Percentiles rank a stretch among this genome's conserved stretches.
Evolutionary conservation across 2,329 filamentous ascomycete genomes (phyloP).

Genomic region (Pestalotiopsis sp.): DNA sequence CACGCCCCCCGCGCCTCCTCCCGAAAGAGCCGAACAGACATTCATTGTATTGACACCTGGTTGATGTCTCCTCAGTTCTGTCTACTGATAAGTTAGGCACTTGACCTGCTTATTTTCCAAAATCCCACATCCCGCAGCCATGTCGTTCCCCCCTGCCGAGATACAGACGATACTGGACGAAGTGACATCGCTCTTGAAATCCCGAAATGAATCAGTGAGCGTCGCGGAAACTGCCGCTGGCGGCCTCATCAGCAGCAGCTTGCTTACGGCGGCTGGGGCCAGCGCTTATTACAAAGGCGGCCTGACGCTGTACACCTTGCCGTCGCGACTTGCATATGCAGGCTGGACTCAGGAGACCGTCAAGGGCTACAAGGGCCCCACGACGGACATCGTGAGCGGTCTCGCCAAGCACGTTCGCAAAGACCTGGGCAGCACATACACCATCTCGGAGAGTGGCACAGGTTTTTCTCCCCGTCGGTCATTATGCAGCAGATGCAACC

Average conservation of each 20-base stretch:
- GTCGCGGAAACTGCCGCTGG: conserved; percentile 52
- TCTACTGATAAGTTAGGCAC: background rate
- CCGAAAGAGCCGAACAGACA: too few species aligned
- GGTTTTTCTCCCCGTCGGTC: background rate
- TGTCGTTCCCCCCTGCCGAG: background rate
- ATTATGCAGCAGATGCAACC: background rate
- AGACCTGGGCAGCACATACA: conserved; percentile 59
- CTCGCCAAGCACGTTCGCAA: conserved; percentile 59
- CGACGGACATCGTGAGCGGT: conserved; percentile 56
- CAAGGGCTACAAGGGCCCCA: conserved; percentile 61
- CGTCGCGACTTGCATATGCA: conserved; percentile 58
- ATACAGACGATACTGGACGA: background rate
- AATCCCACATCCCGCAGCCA: background rate
- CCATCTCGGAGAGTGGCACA: conserved; percentile 62
- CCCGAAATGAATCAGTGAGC: conserved; percentile 3
- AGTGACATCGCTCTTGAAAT: conserved; percentile 1
- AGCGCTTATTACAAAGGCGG: conserved; percentile 62
- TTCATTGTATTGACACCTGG: background rate
- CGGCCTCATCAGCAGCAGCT: conserved; percentile 60
- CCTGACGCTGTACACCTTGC: conserved; percentile 64
- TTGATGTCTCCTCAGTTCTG: background rate
- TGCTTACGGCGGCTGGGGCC: conserved; percentile 62
- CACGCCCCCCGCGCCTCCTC: too few species aligned
- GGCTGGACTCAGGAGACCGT: conserved; percentile 61
- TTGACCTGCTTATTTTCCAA: background rate